Percentiles rank a stretch among this genome's conserved stretches.
These are phyloP conservation scores for Ganoderma multipileum DNA, from an alignment of 1,284 basidiomycete species.

Conservation along the genomic window DNA sequence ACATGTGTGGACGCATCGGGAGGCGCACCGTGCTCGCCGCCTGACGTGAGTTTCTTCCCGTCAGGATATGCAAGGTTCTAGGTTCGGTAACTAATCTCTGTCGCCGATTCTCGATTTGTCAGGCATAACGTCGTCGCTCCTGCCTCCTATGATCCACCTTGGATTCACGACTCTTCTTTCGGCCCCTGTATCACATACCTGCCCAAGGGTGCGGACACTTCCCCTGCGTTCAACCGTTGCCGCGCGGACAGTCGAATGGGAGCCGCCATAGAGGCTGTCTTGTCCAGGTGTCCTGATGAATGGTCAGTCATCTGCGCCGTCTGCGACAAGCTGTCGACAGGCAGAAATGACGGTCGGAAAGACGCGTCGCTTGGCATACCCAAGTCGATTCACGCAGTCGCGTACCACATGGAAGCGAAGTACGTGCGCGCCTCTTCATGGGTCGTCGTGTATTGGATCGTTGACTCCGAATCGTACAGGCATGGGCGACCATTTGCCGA, in stretches of 20 bases:
- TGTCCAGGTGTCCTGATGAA: neutral
- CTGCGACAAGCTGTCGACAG: neutral
- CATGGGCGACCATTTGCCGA: neutral
- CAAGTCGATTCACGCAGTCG: neutral
- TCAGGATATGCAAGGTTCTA: too few relatives aligned
- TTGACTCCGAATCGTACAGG: neutral
- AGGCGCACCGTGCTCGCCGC: neutral
- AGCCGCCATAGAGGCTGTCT: neutral
- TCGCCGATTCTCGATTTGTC: neutral
- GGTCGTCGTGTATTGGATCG: neutral
- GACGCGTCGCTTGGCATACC: neutral
- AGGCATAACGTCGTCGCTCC: neutral
- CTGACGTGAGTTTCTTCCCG: neutral
- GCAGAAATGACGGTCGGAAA: neutral
- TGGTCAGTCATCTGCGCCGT: neutral
- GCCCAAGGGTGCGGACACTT: neutral
- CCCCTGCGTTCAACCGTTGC: neutral
- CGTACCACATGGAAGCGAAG: neutral
- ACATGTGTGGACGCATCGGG: neutral
- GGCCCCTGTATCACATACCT: too few relatives aligned
- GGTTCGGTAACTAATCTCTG: neutral
- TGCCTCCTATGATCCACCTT: too few relatives aligned
- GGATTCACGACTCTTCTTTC: too few relatives aligned
- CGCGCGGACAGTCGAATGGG: neutral
- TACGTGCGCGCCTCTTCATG: neutral